phyloP scores from a whole-genome alignment of 768 basidiomycete species.

The Leccinum disarticulatum region DNA sequence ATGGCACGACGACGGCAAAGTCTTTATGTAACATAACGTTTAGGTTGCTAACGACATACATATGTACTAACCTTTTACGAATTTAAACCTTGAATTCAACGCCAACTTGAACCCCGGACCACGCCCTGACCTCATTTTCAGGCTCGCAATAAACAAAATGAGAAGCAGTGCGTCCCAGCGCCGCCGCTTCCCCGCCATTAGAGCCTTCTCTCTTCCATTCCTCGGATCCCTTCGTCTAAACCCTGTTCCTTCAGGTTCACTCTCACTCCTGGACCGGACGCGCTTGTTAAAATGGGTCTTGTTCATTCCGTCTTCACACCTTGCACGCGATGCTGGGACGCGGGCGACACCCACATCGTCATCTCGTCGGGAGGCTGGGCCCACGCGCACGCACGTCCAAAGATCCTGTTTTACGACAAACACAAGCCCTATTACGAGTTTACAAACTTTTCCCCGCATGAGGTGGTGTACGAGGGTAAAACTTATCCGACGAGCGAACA shows the following conservation, averaged over 20 bases:
- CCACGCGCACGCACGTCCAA: constrained; percentile 25
- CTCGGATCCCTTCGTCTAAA: neutral
- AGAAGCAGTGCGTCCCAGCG: constrained; percentile 7
- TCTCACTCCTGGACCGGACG: neutral
- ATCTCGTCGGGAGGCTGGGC: constrained; percentile 27
- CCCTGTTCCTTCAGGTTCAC: neutral
- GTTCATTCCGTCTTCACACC: constrained; percentile 16
- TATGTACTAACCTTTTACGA: neutral
- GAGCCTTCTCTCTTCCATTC: neutral
- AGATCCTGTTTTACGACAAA: constrained; percentile 63
- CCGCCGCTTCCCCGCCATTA: constrained; percentile 2
- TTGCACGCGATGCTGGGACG: constrained; percentile 28
- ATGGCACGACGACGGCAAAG: neutral
- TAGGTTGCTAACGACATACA: neutral
- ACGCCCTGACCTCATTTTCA: constrained; percentile 18
- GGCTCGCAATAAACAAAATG: neutral
- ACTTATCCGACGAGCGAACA: constrained; percentile 76
- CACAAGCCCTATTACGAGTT: constrained; percentile 66
- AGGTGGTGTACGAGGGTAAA: constrained; percentile 62
- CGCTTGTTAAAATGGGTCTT: constrained; percentile 17
- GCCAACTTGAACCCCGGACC: neutral
- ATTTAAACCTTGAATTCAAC: neutral
- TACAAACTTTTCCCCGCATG: constrained; percentile 70
- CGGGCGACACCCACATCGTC: constrained; percentile 29
- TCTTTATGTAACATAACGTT: neutral